Base-by-base conservation (phyloP, 495 filamentous ascomycete genomes). In the Aspergillus bridgeri region DNA sequence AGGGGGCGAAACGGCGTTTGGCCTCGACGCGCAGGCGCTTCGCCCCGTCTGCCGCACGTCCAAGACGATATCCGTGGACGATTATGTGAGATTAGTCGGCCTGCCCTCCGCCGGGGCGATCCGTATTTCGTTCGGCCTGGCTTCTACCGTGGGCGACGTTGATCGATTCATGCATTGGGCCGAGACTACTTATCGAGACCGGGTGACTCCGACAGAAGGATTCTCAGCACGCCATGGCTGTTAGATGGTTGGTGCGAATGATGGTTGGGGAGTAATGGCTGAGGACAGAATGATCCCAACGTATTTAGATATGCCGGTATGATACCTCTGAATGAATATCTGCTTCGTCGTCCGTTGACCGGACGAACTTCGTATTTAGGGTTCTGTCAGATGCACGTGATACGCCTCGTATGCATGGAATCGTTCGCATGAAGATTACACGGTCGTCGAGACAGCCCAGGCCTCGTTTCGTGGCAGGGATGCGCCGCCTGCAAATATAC, bases 41-140 rank as follows among this genome's bases (percentile, higher is more conserved):
- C 55, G 55, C 2, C 29, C 20, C 5, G 3, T 51, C 25, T 48
- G 47, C 6, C 55, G 46, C 7, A 47, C 38, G 6, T 44, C 48
- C 0, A 51, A 51, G 13, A 42, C 18, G 5, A n/a, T 23, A 3
- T 24, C 55, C 15, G 21, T 57, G 18, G 55, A 57, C 27, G 46
- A 23, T 19, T 57, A 57, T 24, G 50, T 57, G 17, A 21, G 42
- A 27, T 29, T 50, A 38, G 19, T 44, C 27, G 55, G 55, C 6
- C 33, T 57, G 27, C 47, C 55, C 9, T 57, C 55, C 29, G 55
- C 46, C 8, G 55, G 55, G 0, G 55, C 55, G 7, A 42, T 57
- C 19, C 55, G 55, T 13, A 48, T 57, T 19, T 57, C 55, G 6
- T 57, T 57, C 21, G 55, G 55, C 3, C 20, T 57, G 45, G 55